phyloP scores from a whole-genome alignment of 805 yeast genomes.

The Millerozyma acaciae region DNA sequence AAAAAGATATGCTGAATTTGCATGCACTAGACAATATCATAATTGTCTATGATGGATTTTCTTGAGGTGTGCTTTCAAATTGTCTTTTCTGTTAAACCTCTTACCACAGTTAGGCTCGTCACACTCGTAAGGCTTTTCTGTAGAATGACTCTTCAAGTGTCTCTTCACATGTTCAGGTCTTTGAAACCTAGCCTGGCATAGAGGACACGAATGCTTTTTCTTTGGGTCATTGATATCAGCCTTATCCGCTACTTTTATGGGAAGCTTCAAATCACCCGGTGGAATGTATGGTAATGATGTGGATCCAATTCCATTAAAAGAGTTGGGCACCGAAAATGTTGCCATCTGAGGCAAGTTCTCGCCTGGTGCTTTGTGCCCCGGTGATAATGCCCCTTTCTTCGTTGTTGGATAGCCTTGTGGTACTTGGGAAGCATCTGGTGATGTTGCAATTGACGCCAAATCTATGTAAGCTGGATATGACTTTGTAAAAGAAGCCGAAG shows the following conservation, averaged over 20 bases:
- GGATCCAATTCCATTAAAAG: neutral
- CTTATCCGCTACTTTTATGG: conserved; percentile 21
- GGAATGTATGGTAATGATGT: conserved; percentile 12
- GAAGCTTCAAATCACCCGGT: conserved; percentile 15
- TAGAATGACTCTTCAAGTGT: conserved; percentile 55
- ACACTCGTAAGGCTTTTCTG: conserved; percentile 56
- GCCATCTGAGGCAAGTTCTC: conserved; percentile 29
- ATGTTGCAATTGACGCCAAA: conserved; percentile 49
- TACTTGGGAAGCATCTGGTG: conserved; percentile 6
- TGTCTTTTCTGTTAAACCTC: conserved; percentile 57
- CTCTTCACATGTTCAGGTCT: conserved; percentile 71
- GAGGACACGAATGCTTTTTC: conserved; percentile 61
- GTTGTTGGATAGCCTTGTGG: too few species aligned
- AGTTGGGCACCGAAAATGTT: conserved; percentile 16
- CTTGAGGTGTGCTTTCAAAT: conserved; percentile 57
- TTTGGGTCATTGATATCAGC: conserved; percentile 41
- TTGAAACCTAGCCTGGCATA: conserved; percentile 60
- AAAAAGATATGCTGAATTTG: too few species aligned
- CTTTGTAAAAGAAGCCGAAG: conserved; percentile 17
- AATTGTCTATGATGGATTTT: conserved; percentile 46
- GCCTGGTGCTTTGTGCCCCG: too few species aligned
- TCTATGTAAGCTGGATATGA: conserved; percentile 53
- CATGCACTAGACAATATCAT: too few species aligned
- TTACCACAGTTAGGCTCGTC: conserved; percentile 50
- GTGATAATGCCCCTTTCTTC: neutral